These are phyloP conservation scores for Penicillium corylophilum DNA, from an alignment of 2,329 filamentous ascomycete genomes.

Conservation along the genomic window DNA sequence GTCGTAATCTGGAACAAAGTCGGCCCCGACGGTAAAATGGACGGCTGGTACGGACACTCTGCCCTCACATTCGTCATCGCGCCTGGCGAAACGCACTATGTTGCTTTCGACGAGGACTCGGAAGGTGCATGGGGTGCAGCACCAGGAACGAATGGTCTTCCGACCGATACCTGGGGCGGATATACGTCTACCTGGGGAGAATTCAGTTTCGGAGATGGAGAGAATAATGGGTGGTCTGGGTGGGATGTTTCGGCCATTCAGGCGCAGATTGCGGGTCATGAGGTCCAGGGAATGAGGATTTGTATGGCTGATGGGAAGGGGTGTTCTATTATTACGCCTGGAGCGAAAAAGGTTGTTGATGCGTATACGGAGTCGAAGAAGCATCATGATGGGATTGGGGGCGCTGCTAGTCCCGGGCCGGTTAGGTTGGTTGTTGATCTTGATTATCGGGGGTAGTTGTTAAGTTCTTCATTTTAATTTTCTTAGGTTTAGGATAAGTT, in stretches of 20 bases:
- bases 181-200: conserved; percentile 42
- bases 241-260: conserved; percentile 45
- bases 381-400: conserved; percentile 36
- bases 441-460: conserved; percentile 26
- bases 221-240: conserved; percentile 38
- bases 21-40: conserved; percentile 33
- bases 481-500: neutral
- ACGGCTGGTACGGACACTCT: conserved; percentile 38
- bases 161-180: conserved; percentile 31
- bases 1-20: conserved; percentile 44
- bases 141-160: conserved; percentile 24
- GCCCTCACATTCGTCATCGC: conserved; percentile 34
- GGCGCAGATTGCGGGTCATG: conserved; percentile 28
- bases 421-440: conserved; percentile 29
- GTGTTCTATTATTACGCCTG: conserved; percentile 31
- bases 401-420: conserved; percentile 29
- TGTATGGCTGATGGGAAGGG: conserved; percentile 25
- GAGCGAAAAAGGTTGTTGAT: conserved; percentile 23
- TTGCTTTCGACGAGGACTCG: conserved; percentile 41
- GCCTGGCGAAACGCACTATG: conserved; percentile 33
- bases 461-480: no score
- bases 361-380: conserved; percentile 29
- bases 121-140: conserved; percentile 40
- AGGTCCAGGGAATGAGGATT: conserved; percentile 38
- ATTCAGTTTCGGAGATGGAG: conserved; percentile 35